Base-by-base conservation (phyloP, 352 stramenopile genomes). In the Pythium periplocum region DNA sequence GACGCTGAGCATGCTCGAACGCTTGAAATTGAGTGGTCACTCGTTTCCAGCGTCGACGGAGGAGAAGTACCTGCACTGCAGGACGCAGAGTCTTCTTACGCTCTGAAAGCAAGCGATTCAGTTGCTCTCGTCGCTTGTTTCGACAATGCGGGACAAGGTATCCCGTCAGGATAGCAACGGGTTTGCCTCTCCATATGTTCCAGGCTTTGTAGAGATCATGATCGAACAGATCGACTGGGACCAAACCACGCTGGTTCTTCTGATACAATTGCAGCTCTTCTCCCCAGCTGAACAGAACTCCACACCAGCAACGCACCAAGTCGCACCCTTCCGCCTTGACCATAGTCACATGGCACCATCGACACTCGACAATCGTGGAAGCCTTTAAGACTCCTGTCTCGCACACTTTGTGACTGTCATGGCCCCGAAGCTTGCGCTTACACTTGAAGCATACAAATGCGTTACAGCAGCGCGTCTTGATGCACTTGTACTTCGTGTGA, bases 151-250 rank as follows among this genome's bases (percentile, higher is more conserved):
- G 17, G 17, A 26, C 17, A 26, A 26, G 17, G 17, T 26, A 26
- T 26, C 17, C 38, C 7, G 7, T 42, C 38, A 12, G 7, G 38
- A 42, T 42, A 42, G 7, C 38, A 12, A 8, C 12, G 7, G 1
- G 38, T 12, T 42, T 42, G 38, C 7, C 7, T 42, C 12, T 12
- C 7, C 12, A 12, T 12, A 1, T 12, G 38, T 47, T n/a, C 69
- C 66, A 79, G 3, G 3, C 26, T 4, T 38, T 12, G 41, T 53
- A 66, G 11, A 51, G 11, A 1, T 63, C 52, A 33, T 58, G 41
- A 51, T 81, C 68, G 45, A 68, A 76, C 0, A 61, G 38, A 39
- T 78, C 68, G 30, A 78, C 63, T 1, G 66, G 66, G 7, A 78
- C 35, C 9, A 77, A 41, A 8, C 62, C 53, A 2, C 62, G 64